phyloP scores from a whole-genome alignment of 2,329 filamentous ascomycete species.

The Dissoconium aciculare region DNA sequence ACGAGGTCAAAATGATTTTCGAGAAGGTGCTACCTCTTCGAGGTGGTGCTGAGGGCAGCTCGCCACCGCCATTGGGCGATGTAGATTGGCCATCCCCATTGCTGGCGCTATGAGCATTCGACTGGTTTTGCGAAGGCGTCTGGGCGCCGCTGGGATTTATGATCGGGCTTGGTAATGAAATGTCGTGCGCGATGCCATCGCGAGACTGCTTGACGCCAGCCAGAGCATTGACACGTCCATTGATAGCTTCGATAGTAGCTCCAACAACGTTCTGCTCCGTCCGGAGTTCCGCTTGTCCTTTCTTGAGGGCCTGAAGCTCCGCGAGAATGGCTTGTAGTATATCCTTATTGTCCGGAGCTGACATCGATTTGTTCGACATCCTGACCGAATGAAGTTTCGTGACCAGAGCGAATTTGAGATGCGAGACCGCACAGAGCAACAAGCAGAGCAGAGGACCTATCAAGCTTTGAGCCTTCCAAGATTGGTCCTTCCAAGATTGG shows the following conservation, averaged over 20 bases:
- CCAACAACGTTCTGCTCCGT: constrained; percentile 40
- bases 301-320: constrained; percentile 40
- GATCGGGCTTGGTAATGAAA: constrained; percentile 14
- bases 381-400: no score
- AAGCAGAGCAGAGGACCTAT: no score
- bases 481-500: no score
- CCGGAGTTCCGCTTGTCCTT: constrained; percentile 41
- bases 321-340: constrained; percentile 35
- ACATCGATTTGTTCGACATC: not conserved
- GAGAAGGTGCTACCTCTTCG: constrained; percentile 34
- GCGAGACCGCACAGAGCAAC: no score
- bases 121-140: constrained; percentile 11
- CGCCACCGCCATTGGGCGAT: constrained; percentile 9
- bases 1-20: constrained; percentile 62
- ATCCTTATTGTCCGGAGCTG: not conserved
- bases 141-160: constrained; percentile 13
- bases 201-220: constrained; percentile 43
- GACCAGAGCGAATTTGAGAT: no score
- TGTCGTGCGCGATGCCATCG: constrained; percentile 32
- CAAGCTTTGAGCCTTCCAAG: no score
- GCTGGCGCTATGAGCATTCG: constrained; percentile 15
- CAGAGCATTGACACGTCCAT: constrained; percentile 46
- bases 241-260: constrained; percentile 44
- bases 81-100: constrained; percentile 13
- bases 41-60: constrained; percentile 14